These are phyloP conservation scores for Heterobasidion occidentale DNA, from an alignment of 1,284 basidiomycete species.

Conservation along the genomic window DNA sequence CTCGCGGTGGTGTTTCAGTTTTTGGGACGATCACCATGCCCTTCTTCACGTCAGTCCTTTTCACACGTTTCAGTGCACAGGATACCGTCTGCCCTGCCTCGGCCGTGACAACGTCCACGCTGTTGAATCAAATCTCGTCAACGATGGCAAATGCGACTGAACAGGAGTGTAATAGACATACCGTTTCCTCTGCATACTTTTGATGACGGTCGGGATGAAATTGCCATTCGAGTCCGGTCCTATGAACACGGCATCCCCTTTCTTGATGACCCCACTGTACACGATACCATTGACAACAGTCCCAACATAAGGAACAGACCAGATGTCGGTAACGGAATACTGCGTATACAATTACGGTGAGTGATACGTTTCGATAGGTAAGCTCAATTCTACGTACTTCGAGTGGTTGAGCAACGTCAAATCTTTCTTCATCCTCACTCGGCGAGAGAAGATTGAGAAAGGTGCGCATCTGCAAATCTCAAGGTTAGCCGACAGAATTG, in stretches of 20 bases:
- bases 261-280: conserved; percentile 68
- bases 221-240: conserved; percentile 94
- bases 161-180: conserved; percentile 20
- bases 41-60: conserved; percentile 80
- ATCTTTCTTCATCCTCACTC: conserved; percentile 79
- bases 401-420: conserved; percentile 78
- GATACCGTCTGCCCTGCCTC: conserved; percentile 96
- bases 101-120: conserved; percentile 72
- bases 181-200: conserved; percentile 94
- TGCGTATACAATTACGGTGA: conserved; percentile 18
- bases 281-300: conserved; percentile 93
- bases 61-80: conserved; percentile 87
- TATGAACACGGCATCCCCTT: conserved; percentile 78
- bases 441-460: conserved; percentile 85
- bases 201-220: conserved; percentile 76
- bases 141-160: not conserved
- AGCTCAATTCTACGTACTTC: conserved; percentile 44
- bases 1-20: conserved; percentile 70
- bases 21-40: conserved; percentile 90
- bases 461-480: conserved; percentile 51
- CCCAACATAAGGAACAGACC: conserved; percentile 88
- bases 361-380: not conserved
- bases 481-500: not conserved
- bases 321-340: conserved; percentile 81
- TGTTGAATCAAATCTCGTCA: conserved; percentile 25